Evolutionary conservation across 1,284 basidiomycete genomes (phyloP), one percentile per base, ranked within the genome.

Genomic region (Hemileia vastatrix): DNA sequence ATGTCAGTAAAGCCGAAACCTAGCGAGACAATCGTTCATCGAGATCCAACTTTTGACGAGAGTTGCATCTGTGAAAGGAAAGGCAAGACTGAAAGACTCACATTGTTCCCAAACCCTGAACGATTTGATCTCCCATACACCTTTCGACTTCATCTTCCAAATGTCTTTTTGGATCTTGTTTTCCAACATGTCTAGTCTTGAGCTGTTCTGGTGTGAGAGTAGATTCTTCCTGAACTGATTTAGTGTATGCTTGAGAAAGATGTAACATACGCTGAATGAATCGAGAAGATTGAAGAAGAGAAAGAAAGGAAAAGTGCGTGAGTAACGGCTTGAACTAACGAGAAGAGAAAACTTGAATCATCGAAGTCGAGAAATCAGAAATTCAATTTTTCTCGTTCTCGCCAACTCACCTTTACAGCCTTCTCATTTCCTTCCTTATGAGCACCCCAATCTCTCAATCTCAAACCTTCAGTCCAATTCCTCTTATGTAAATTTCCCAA

Each of bases 401-500:
- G n/a, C 19, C 5, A 23, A 68, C 80, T 55, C 69, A 92, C 91
- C 82, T 92, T 90, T 78, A 95, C 89, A 40, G 88, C 85, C 72
- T 84, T 86, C 78, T 95, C 90, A 72, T 95, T 95, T 36, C 79
- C 79, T 76, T 88, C 83, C 72, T 90, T 89, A 76, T 90, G 87
- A 60, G 82, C 77, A 76, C 87, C 83, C 78, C 94, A 95, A 77
- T 95, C 90, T 59, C 84, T 82, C 72, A 96, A 74, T 76, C 87
- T 90, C 68, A 96, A 80, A 2, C 92, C 92, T 76, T 95, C 91
- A 5, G 92, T 96, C 92, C 92, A 96, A 72, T 93, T 92, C 70
- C 90, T 83, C 77, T 95, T 95, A 80, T 96, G 93, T 71, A 96
- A 79, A 76, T 95, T 96, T 86, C 95, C 88, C 69, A 96, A 77